Conservation (phyloP, 306 rosid genomes). For the Vigna mungo region DNA sequence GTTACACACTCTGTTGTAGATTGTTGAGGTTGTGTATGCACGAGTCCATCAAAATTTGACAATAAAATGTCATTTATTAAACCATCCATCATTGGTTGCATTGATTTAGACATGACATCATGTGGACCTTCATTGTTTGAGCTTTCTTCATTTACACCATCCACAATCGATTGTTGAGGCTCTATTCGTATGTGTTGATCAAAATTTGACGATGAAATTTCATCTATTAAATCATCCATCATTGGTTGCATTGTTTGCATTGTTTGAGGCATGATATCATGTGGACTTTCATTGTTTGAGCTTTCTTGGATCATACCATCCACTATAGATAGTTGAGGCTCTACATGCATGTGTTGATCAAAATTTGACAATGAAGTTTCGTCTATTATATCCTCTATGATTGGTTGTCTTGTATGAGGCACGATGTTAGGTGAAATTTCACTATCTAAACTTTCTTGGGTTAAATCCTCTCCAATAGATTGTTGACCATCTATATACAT, state of each 20-base stretch:
- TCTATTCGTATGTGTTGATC: conserved; percentile 27
- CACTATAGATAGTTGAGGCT: conserved; percentile 13
- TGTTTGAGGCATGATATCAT: conserved; percentile 9
- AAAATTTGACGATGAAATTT: conserved; percentile 36
- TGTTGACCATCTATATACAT: conserved; percentile 14
- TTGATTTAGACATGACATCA: conserved; percentile 11
- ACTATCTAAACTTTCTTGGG: conserved; percentile 35
- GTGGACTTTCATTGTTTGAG: conserved; percentile 20
- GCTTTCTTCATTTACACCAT: conserved; percentile 3
- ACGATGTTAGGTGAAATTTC: conserved; percentile 10
- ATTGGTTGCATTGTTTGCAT: conserved; percentile 22
- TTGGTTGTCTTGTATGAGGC: conserved; percentile 21
- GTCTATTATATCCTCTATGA: conserved; percentile 36
- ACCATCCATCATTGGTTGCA: conserved; percentile 33
- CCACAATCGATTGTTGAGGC: conserved; percentile 30
- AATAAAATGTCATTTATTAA: conserved; percentile 38
- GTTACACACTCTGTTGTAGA: conserved; percentile 28
- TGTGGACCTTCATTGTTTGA: conserved; percentile 25
- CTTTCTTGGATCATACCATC: conserved; percentile 29
- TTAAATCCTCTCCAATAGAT: conserved; percentile 31
- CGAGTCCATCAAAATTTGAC: conserved; percentile 35
- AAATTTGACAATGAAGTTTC: conserved; percentile 38
- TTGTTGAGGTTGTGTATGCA: conserved; percentile 12
- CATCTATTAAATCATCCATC: conserved; percentile 39
- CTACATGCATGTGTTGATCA: conserved; percentile 30